Percentiles rank a stretch among this genome's conserved stretches.
phyloP scores from a whole-genome alignment of 495 filamentous ascomycete genomes.

The Aspergillus coremiiformis region DNA sequence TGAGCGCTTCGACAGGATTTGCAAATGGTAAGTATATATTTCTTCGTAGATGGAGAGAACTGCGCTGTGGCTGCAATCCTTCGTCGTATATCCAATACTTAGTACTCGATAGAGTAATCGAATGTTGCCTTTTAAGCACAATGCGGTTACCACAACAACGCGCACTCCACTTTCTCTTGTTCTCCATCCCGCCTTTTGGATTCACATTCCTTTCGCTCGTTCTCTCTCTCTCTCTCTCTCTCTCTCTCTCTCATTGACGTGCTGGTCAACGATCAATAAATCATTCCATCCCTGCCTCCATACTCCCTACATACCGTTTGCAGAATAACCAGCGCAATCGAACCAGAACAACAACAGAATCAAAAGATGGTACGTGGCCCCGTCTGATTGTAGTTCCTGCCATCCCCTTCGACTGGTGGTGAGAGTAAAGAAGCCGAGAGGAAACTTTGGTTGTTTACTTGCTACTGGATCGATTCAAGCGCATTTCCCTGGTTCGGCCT shows the following conservation, averaged over 20 bases:
- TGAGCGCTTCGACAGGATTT: too few species aligned
- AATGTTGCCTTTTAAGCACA: too few species aligned
- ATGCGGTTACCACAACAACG: constrained; percentile 23
- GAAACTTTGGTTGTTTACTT: not conserved
- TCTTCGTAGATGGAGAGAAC: too few species aligned
- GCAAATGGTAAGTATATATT: too few species aligned
- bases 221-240: not conserved
- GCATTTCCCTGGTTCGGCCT: constrained; percentile 1
- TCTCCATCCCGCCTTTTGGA: constrained; percentile 1
- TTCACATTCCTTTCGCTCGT: not conserved
- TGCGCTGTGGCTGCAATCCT: too few species aligned
- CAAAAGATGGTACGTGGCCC: not conserved
- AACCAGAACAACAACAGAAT: not conserved
- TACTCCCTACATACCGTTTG: not conserved
- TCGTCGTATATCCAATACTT: too few species aligned
- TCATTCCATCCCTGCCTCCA: constrained; percentile 1
- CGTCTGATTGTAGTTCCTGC: not conserved
- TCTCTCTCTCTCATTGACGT: not conserved
- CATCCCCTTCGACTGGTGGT: not conserved
- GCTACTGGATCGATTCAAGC: not conserved
- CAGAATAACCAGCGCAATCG: not conserved
- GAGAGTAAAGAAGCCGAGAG: not conserved
- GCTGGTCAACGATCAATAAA: not conserved
- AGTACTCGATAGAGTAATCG: too few species aligned
- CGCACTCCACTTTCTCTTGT: constrained; percentile 4